Evolutionary conservation across 768 basidiomycete species (phyloP).

Genomic region (Trametes coccinea): DNA sequence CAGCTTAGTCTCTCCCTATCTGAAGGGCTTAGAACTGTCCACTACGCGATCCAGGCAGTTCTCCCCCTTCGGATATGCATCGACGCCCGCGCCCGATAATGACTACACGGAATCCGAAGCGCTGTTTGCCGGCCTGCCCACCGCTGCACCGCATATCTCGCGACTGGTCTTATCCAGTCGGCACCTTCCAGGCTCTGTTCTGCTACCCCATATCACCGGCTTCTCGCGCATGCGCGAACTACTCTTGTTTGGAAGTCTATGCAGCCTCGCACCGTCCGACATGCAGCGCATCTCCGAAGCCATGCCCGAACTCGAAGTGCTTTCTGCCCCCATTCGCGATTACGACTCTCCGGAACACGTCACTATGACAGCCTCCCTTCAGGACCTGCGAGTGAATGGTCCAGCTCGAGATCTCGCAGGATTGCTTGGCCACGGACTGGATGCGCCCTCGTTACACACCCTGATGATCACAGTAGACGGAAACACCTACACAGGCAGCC

Average conservation of each 20-base stretch:
- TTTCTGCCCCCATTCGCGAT: not conserved
- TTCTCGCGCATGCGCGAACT: constrained; percentile 10
- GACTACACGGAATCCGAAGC: not conserved
- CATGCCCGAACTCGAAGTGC: not conserved
- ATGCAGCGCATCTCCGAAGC: not conserved
- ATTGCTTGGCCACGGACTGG: constrained; percentile 1
- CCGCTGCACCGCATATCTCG: not conserved
- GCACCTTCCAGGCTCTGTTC: not conserved
- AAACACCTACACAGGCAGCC: not conserved
- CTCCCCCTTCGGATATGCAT: no score
- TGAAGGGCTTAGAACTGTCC: not conserved
- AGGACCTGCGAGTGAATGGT: not conserved
- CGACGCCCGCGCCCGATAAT: not conserved
- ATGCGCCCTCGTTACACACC: not conserved
- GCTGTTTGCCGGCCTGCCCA: not conserved
- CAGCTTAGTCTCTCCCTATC: not conserved
- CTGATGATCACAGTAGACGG: not conserved
- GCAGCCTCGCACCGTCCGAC: not conserved
- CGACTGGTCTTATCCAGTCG: constrained; percentile 5
- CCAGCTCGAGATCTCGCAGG: not conserved
- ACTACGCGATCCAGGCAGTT: not conserved
- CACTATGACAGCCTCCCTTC: not conserved
- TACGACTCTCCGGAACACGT: not conserved
- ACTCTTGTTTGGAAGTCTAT: not conserved
- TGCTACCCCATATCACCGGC: not conserved